Evolutionary conservation across 495 filamentous ascomycete species (phyloP), one percentile per base, ranked within the genome.

Genomic region (Cenococcum geophilum): DNA sequence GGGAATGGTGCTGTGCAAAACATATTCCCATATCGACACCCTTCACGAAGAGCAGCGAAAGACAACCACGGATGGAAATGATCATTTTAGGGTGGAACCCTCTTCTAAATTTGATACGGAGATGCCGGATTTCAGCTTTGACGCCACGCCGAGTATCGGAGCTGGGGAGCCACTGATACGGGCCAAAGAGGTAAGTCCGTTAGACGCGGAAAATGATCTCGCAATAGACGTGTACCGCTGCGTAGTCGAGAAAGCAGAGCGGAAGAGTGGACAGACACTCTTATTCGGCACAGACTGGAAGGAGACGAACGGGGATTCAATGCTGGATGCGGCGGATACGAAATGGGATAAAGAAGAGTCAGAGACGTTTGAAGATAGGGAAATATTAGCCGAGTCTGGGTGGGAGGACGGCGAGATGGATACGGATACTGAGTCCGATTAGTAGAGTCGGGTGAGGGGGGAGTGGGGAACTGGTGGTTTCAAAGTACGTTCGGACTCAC

Each of bases 291-390:
- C 45, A 9, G 45, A 8, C 45, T 18, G 9, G 45, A 49, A 18
- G 45, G 8, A 18, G 45, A n/a, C 45, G 8, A 22, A 49, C 22
- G 45, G 45, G 45, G 49, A 52, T 22, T 23, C 49, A 20, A 52
- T 52, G 49, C 20, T 52, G 21, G 49, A 52, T 52, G 49, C 49
- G 21, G 49, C 21, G 6, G 49, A 25, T 18, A 52, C 49, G 12
- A 20, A 52, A 6, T 52, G 49, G 49, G 49, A 27, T 1, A 20
- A 16, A 52, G 20, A 25, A 16, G 49, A 25, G 18, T 1, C 10
- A 0, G 49, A 52, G 0, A 32, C 14, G 20, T 1, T 11, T 52
- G 22, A 52, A 23, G 49, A 52, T 32, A 20, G 25, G 10, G 20
- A 52, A 10, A 10, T 52, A 6, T 16, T 25, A 23, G 49, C 14